Conservation (phyloP, 495 filamentous ascomycete species). For the Penicillium goetzii region DNA sequence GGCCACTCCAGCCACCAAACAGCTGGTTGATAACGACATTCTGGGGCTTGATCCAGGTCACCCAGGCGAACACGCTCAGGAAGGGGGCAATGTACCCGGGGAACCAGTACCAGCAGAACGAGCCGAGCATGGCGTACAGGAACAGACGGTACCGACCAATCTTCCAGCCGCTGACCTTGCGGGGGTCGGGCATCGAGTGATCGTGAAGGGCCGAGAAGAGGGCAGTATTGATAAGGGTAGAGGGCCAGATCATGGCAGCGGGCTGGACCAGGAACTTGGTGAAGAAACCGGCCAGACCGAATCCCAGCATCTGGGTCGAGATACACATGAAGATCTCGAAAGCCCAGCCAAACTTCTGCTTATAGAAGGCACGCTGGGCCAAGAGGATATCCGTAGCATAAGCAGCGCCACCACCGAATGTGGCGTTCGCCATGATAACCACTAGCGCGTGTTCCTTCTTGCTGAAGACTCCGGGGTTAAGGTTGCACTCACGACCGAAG, state of each 20-base stretch:
- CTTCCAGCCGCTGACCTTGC: slow-evolving; percentile 63
- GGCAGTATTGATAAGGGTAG: slow-evolving; percentile 63
- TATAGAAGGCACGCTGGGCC: slow-evolving; percentile 68
- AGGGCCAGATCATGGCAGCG: slow-evolving; percentile 78
- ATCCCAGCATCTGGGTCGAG: slow-evolving; percentile 72
- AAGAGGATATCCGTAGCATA: slow-evolving; percentile 71
- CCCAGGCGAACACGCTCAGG: slow-evolving; percentile 51
- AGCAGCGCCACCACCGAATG: slow-evolving; percentile 57
- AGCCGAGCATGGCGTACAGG: slow-evolving; percentile 59
- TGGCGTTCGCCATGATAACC: slow-evolving; percentile 67
- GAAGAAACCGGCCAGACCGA: slow-evolving; percentile 72
- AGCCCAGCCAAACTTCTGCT: slow-evolving; percentile 65
- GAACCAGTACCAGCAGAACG: slow-evolving; percentile 67
- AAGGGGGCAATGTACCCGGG: slow-evolving; percentile 53
- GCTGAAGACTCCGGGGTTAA: slow-evolving; percentile 75
- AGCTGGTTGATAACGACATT: slow-evolving; percentile 58
- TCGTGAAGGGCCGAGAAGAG: slow-evolving; percentile 76
- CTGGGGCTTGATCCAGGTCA: slow-evolving; percentile 56
- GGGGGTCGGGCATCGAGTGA: slow-evolving; percentile 58
- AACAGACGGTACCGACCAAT: slow-evolving; percentile 70
- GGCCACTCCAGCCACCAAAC: slow-evolving; percentile 62
- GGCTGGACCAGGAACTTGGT: slow-evolving; percentile 61
- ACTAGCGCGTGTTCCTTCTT: slow-evolving; percentile 77
- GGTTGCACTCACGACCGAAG: slow-evolving; percentile 58
- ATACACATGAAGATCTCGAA: slow-evolving; percentile 71